Evolutionary conservation across 768 basidiomycete genomes (phyloP).

Genomic region (Postia placenta): DNA sequence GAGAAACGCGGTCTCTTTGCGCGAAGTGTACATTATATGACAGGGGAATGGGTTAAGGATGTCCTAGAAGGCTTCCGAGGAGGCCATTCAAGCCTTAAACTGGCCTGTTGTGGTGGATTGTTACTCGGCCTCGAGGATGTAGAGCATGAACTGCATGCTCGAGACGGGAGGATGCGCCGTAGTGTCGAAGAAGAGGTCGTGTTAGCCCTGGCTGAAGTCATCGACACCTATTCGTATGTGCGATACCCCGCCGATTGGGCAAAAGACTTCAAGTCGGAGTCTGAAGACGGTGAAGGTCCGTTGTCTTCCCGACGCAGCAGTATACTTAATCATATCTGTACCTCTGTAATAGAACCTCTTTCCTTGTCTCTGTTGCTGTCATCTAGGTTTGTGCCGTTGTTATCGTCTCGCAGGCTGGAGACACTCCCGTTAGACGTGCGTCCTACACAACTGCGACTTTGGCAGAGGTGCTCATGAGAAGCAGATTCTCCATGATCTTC

Average conservation of each 20-base stretch:
- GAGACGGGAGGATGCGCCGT: conserved; percentile 27
- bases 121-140: conserved; percentile 59
- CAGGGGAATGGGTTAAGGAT: conserved; percentile 13
- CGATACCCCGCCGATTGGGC: conserved; percentile 46
- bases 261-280: conserved; percentile 56
- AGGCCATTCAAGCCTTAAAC: conserved; percentile 53
- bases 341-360: conserved; percentile 21
- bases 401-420: conserved; percentile 48
- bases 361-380: conserved; percentile 37
- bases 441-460: not conserved
- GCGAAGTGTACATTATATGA: not conserved
- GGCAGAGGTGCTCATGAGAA: not conserved
- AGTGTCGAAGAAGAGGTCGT: conserved; percentile 60
- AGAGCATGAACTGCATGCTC: conserved; percentile 24
- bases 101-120: conserved; percentile 60
- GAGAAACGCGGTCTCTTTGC: conserved; percentile 20
- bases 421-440: conserved; percentile 52
- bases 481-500: conserved; percentile 29
- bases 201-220: conserved; percentile 66
- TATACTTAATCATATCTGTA: not conserved
- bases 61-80: conserved; percentile 35
- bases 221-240: conserved; percentile 46
- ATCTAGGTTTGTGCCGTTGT: conserved; percentile 52
- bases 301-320: not conserved
- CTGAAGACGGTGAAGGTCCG: conserved; percentile 35